phyloP scores from a whole-genome alignment of 2,329 filamentous ascomycete genomes.

The Exserohilum turcica region DNA sequence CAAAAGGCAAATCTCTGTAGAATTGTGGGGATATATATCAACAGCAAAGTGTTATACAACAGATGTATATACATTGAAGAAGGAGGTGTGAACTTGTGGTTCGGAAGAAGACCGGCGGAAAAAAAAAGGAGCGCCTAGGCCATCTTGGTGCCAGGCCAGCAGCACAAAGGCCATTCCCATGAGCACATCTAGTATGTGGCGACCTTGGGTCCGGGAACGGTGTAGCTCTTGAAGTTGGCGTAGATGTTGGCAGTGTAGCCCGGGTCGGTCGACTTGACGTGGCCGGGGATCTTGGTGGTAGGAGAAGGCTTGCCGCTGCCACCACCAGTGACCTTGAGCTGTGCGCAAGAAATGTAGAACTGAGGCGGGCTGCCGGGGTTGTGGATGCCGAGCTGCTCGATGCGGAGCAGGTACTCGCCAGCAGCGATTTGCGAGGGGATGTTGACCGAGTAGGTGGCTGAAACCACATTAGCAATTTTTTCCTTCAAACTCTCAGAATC shows the following conservation, averaged over 20 bases:
- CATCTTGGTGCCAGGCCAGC: neutral
- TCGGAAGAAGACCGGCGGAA: neutral
- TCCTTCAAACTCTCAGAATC: neutral
- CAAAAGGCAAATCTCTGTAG: neutral
- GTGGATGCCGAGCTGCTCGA: slow-evolving; percentile 57
- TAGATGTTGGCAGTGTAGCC: slow-evolving; percentile 50
- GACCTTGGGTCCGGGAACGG: slow-evolving; percentile 45
- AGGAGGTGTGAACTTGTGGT: neutral
- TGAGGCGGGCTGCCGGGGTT: slow-evolving; percentile 40
- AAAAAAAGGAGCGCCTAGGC: neutral
- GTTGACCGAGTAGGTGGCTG: slow-evolving; percentile 43
- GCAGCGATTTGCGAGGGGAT: slow-evolving; percentile 51
- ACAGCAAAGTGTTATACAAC: neutral
- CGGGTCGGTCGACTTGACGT: slow-evolving; percentile 39
- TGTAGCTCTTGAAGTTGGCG: slow-evolving; percentile 45
- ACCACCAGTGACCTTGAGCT: slow-evolving; percentile 53
- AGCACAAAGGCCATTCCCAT: neutral
- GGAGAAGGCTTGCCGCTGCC: slow-evolving; percentile 33
- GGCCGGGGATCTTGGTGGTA: slow-evolving; percentile 41
- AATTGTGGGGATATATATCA: neutral
- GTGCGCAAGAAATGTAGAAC: slow-evolving; percentile 51
- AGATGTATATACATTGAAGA: slow-evolving; percentile 17
- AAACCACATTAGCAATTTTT: slow-evolving; percentile 14
- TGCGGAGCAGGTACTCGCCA: slow-evolving; percentile 55
- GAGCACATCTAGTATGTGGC: slow-evolving; percentile 39